phyloP scores from a whole-genome alignment of 1,284 basidiomycete species.

The Cutaneotrichosporon cavernicola region DNA sequence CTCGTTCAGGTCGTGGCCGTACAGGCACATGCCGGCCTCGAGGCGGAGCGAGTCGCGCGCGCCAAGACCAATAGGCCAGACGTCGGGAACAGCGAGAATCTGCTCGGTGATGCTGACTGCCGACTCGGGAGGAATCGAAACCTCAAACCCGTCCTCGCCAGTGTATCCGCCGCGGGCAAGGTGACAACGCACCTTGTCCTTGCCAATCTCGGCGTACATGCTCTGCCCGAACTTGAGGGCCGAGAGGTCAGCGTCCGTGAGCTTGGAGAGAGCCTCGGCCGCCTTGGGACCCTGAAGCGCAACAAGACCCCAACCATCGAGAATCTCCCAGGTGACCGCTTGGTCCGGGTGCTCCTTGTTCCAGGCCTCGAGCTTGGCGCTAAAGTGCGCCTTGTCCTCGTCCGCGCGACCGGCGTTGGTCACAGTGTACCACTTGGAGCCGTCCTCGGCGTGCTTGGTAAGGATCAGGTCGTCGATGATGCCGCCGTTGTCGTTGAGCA shows the following conservation, averaged over 20 bases:
- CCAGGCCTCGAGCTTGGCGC: slow-evolving; percentile 68
- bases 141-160: slow-evolving; percentile 98
- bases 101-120: slow-evolving; percentile 71
- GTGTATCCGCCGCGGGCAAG: slow-evolving; percentile 97
- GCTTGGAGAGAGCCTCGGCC: slow-evolving; percentile 69
- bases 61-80: slow-evolving; percentile 85
- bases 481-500: slow-evolving; percentile 84
- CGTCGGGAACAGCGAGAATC: slow-evolving; percentile 63
- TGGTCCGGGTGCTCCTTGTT: slow-evolving; percentile 62
- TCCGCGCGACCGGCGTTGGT: slow-evolving; percentile 89
- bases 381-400: slow-evolving; percentile 78
- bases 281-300: slow-evolving; percentile 91
- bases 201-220: slow-evolving; percentile 68
- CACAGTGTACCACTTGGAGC: slow-evolving; percentile 85
- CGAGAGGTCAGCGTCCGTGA: slow-evolving; percentile 68
- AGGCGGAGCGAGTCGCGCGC: slow-evolving; percentile 89
- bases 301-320: slow-evolving; percentile 83
- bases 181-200: slow-evolving; percentile 69
- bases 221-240: slow-evolving; percentile 76
- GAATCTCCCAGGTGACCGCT: slow-evolving; percentile 72
- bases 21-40: slow-evolving; percentile 97
- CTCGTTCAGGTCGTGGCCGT: slow-evolving; percentile 92
- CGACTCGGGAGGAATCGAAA: slow-evolving; percentile 80
- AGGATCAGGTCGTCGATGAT: slow-evolving; percentile 92
- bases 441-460: slow-evolving; percentile 69